A percentile compares a stretch with the other conserved stretches of the same genome.
phyloP scores from a whole-genome alignment of 2,329 filamentous ascomycete genomes.

The Dactylellina parvicollis region DNA sequence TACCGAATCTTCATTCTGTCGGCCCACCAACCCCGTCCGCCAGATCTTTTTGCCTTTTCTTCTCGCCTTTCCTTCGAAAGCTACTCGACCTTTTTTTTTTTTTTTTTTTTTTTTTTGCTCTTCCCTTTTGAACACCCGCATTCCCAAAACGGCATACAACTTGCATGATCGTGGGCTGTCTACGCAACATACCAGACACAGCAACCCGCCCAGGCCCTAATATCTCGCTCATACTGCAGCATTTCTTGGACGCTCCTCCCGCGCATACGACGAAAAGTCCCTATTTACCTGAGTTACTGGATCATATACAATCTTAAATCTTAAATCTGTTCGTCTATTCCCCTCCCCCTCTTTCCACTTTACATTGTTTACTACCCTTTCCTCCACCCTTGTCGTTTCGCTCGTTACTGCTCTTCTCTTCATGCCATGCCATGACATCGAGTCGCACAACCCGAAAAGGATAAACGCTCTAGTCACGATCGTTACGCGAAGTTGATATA shows the following conservation, averaged over 20 bases:
- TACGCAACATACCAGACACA: constrained; percentile 41
- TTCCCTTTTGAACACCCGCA: constrained; percentile 26
- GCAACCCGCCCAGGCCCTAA: constrained; percentile 35
- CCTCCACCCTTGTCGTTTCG: constrained; percentile 32
- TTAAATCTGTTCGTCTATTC: constrained; percentile 48
- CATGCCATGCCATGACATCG: constrained; percentile 36
- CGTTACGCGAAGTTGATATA: constrained; percentile 44
- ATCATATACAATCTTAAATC: constrained; percentile 42
- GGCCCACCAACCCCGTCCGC: constrained; percentile 31
- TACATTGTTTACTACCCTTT: not conserved
- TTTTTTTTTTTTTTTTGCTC: constrained; percentile 17
- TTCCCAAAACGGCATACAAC: constrained; percentile 46
- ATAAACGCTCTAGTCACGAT: constrained; percentile 42
- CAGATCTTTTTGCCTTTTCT: constrained; percentile 4
- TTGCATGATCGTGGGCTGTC: constrained; percentile 31
- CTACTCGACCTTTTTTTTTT: constrained; percentile 4
- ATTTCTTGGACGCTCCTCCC: constrained; percentile 18
- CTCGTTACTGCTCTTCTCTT: constrained; percentile 24
- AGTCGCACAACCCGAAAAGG: constrained; percentile 49
- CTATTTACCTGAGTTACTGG: constrained; percentile 45
- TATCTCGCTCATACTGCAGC: constrained; percentile 54
- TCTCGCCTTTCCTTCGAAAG: not conserved
- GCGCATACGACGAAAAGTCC: constrained; percentile 16
- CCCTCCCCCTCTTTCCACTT: constrained; percentile 19
- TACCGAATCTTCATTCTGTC: constrained; percentile 39